A percentile compares a stretch with the other conserved stretches of the same genome.
Evolutionary conservation across 2,329 filamentous ascomycete genomes (phyloP).

Genomic region (Blastomyces gilchristii): DNA sequence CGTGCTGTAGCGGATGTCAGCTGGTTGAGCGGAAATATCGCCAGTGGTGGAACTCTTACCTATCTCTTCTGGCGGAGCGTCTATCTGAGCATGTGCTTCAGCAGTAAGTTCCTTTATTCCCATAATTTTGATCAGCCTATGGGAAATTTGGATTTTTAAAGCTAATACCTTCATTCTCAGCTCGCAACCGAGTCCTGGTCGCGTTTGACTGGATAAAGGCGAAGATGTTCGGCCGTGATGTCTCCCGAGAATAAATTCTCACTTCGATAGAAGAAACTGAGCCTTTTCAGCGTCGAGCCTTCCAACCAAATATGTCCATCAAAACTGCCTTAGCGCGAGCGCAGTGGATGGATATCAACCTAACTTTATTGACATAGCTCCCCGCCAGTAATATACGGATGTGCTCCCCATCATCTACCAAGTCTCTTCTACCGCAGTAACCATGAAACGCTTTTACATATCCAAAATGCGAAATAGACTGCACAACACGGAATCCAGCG

Average conservation of each 20-base stretch:
- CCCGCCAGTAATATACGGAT: too few relatives aligned
- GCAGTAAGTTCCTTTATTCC: conserved; percentile 54
- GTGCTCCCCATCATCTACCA: not conserved
- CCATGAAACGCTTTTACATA: not conserved
- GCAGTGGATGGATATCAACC: not conserved
- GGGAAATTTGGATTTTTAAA: not conserved
- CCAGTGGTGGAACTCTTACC: conserved; percentile 83
- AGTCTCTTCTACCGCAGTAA: not conserved
- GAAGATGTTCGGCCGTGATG: conserved; percentile 90
- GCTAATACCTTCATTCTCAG: conserved; percentile 35
- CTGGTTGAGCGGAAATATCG: conserved; percentile 95
- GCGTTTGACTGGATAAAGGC: conserved; percentile 94
- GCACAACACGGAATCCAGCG: not conserved
- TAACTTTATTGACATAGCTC: not conserved
- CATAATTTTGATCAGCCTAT: not conserved
- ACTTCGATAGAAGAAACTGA: not conserved
- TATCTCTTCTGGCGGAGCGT: conserved; percentile 98
- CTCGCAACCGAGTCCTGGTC: conserved; percentile 88
- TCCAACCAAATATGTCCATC: not conserved
- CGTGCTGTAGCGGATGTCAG: conserved; percentile 94
- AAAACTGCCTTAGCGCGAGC: not conserved
- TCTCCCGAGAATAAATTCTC: conserved; percentile 42
- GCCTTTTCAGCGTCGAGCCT: not conserved
- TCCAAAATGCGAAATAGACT: not conserved
- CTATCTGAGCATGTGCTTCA: conserved; percentile 99